Percentiles rank a stretch among this genome's conserved stretches.
Conservation (phyloP, 2,329 filamentous ascomycete species). For the Aspergillus transmontanensis region DNA sequence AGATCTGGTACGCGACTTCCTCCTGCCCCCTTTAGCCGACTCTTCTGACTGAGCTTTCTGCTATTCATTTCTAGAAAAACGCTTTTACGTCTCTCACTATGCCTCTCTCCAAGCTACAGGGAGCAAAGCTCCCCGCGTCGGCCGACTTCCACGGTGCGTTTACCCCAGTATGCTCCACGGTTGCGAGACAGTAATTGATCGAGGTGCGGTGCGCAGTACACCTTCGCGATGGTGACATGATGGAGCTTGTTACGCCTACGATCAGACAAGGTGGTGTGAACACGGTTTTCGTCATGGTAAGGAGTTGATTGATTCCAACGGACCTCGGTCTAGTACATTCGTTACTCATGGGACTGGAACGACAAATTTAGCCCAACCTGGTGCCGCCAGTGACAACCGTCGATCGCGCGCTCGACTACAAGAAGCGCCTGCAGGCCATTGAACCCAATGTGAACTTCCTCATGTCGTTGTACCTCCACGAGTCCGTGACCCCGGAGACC, state of each 20-base stretch:
- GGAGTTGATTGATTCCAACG: conserved; percentile 6
- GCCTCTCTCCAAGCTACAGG: conserved; percentile 38
- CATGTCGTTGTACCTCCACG: conserved; percentile 72
- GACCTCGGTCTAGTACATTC: conserved; percentile 1
- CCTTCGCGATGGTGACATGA: conserved; percentile 66
- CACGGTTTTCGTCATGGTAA: conserved; percentile 59
- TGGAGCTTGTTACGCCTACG: conserved; percentile 58
- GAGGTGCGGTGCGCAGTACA: conserved; percentile 53
- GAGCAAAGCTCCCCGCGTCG: conserved; percentile 59
- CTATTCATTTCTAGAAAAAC: not conserved
- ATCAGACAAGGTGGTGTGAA: conserved; percentile 66
- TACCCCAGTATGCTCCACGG: not conserved
- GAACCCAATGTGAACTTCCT: conserved; percentile 67
- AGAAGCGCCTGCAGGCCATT: conserved; percentile 60
- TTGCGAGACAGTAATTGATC: conserved; percentile 14
- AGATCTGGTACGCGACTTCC: not conserved
- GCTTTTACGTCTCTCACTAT: conserved; percentile 21
- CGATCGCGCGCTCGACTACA: conserved; percentile 66
- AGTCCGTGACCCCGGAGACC: conserved; percentile 65
- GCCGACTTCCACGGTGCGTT: conserved; percentile 63
- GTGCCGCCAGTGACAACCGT: conserved; percentile 65
- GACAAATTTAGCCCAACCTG: conserved; percentile 60
- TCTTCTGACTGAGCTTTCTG: not conserved
- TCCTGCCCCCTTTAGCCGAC: not conserved
- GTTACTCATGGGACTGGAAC: conserved; percentile 10